Evolutionary conservation across 2,329 filamentous ascomycete genomes (phyloP), one percentile per base, ranked within the genome.

Genomic region (Paramyrothecium roridum): DNA sequence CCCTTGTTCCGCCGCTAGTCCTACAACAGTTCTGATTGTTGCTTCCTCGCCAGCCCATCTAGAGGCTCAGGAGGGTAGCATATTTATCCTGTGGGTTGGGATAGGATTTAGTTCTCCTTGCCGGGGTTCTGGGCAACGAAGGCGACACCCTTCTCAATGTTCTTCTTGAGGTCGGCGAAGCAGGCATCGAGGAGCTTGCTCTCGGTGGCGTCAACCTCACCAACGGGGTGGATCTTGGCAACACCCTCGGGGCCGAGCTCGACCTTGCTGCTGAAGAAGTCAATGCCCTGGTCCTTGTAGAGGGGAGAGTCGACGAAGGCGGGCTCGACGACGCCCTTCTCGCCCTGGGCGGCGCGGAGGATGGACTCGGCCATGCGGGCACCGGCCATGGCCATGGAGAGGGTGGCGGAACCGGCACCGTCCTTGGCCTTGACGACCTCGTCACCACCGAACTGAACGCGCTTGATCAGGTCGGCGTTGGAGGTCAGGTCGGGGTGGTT

Each of bases 401-500:
- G 90, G 62, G 93, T 98, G 73, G 93, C 93, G 66, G 92, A 97
- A 68, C 93, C 93, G 70, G 93, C 92, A 77, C 93, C 95, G 73
- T 93, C 93, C 90, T 98, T 98, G 79, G 93, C 95, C 87, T 97
- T 86, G 80, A 98, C 93, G 66, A 98, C 93, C 87, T 98, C 93
- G 76, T 98, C 93, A 83, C 93, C 93, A 77, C 95, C 93, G 76
- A 98, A 98, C 82, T 98, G 93, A 71, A 98, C 95, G 75, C 95
- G 93, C 77, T 93, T 87, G 79, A 98, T 81, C 69, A 98, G 91
- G 60, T 84, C 83, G 70, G 86, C 81, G 76, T 92, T 82, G 76
- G 91, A 88, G 68, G 85, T 80, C 69, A 98, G 90, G 70, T 90
- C 86, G 68, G 88, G 81, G 86, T 96, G 90, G 77, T 81, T 88